Evolutionary conservation across 2,329 filamentous ascomycete species (phyloP).

Genomic region (Hymenoscyphus infarciens): DNA sequence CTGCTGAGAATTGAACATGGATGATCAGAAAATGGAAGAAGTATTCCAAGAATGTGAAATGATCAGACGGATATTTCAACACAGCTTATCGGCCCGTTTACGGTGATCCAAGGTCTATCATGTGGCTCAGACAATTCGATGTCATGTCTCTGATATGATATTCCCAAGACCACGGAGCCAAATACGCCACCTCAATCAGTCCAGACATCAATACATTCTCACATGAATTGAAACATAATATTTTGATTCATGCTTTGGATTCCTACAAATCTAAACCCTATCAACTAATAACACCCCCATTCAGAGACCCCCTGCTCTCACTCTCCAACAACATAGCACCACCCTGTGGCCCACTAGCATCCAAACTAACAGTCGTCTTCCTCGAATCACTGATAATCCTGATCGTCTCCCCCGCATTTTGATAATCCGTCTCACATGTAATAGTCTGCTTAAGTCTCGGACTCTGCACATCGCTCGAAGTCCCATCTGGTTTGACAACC

Average conservation of each 20-base stretch:
- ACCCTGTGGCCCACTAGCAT: constrained; percentile 61
- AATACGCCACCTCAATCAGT: too few species aligned
- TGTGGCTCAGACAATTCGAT: not conserved
- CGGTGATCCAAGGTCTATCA: not conserved
- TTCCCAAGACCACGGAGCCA: too few species aligned
- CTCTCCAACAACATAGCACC: constrained; percentile 65
- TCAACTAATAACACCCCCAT: not conserved
- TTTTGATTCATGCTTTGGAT: not conserved
- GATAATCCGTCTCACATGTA: constrained; percentile 74
- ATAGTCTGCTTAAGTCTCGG: constrained; percentile 33
- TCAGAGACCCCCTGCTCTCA: constrained; percentile 38
- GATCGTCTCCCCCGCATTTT: constrained; percentile 73
- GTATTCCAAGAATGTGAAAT: too few species aligned
- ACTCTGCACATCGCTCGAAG: constrained; percentile 19
- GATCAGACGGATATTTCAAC: not conserved
- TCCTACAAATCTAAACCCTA: not conserved
- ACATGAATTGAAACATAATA: not conserved
- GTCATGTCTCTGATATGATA: not conserved
- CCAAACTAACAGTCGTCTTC: constrained; percentile 70
- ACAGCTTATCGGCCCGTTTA: not conserved
- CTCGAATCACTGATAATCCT: constrained; percentile 68
- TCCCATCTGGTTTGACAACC: constrained; percentile 17
- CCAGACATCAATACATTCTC: not conserved
- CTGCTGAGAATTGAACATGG: too few species aligned
- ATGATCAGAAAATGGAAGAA: too few species aligned